Conservation (phyloP, 2,329 filamentous ascomycete genomes). For the Lachnellula hyalina region DNA sequence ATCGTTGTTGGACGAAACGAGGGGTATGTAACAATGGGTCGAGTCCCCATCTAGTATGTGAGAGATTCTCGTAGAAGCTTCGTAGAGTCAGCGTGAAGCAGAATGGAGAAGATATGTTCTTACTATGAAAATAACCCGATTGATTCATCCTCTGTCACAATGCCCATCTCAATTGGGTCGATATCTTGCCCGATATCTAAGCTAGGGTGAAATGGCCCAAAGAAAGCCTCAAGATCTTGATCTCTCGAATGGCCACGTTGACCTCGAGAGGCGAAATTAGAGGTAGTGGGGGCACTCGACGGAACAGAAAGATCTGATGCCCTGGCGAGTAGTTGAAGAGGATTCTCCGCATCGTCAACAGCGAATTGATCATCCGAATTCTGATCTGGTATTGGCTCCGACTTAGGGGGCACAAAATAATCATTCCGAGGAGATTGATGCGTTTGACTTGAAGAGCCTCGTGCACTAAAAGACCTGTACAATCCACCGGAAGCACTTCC, state of each 20-base stretch:
- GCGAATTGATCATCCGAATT: constrained; percentile 48
- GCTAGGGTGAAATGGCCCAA: constrained; percentile 57
- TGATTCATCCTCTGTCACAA: constrained; percentile 62
- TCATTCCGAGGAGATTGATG: neutral
- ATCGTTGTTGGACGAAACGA: constrained; percentile 60
- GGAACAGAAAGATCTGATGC: constrained; percentile 55
- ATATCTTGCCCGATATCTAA: constrained; percentile 59
- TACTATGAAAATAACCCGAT: constrained; percentile 61
- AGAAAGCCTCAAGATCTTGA: constrained; percentile 57
- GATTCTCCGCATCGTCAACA: constrained; percentile 70
- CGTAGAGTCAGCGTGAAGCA: neutral
- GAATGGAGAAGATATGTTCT: constrained; percentile 21
- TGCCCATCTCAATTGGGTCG: constrained; percentile 64
- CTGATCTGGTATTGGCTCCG: neutral
- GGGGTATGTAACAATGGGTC: constrained; percentile 62
- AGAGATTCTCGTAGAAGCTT: constrained; percentile 66
- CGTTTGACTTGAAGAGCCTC: constrained; percentile 1
- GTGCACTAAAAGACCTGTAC: neutral
- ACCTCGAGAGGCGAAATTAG: constrained; percentile 2
- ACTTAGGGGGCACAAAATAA: neutral
- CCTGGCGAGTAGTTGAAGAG: constrained; percentile 65
- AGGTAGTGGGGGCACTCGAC: constrained; percentile 1
- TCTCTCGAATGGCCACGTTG: constrained; percentile 32
- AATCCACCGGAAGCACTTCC: constrained; percentile 18
- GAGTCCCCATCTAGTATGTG: constrained; percentile 70